Evolutionary conservation across 306 rosid species (phyloP).

Genomic region (Vigna radiata): DNA sequence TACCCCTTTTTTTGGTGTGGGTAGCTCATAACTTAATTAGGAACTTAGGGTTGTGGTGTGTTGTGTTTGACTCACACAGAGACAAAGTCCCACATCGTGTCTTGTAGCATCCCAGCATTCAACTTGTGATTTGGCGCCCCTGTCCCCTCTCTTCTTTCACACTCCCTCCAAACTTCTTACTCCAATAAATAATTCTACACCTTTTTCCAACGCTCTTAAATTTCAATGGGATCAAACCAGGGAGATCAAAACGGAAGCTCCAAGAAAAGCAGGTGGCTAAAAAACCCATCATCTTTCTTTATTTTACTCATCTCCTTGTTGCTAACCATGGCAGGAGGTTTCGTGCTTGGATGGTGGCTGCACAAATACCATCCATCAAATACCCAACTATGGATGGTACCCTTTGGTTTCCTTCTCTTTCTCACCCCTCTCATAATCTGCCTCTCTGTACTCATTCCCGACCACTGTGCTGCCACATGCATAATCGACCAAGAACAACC

Average conservation of each 20-base stretch:
- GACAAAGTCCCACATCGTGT: too few species aligned
- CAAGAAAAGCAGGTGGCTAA: constrained; percentile 26
- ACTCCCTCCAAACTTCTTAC: too few species aligned
- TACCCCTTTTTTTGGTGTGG: too few species aligned
- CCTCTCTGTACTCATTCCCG: constrained; percentile 46
- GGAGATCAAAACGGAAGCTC: constrained; percentile 41
- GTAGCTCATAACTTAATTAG: too few species aligned
- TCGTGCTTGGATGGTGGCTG: constrained; percentile 70
- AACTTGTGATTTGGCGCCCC: background rate
- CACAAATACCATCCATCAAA: constrained; percentile 55
- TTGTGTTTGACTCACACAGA: too few species aligned
- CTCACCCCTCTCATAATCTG: constrained; percentile 63
- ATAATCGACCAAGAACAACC: background rate
- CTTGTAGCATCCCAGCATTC: too few species aligned
- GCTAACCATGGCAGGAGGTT: constrained; percentile 59
- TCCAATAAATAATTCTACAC: too few species aligned
- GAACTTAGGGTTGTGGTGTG: too few species aligned
- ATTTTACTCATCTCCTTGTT: constrained; percentile 46
- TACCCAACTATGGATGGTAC: constrained; percentile 87
- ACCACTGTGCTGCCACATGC: constrained; percentile 27
- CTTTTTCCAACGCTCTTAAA: background rate
- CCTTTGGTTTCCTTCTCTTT: constrained; percentile 72
- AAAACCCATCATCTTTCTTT: constrained; percentile 35
- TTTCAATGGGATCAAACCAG: constrained; percentile 58
- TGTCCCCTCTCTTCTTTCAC: background rate